A percentile compares a stretch with the other conserved stretches of the same genome.
These are phyloP conservation scores for Pyrenula aspistea DNA, from an alignment of 495 filamentous ascomycete species.

Conservation along the genomic window DNA sequence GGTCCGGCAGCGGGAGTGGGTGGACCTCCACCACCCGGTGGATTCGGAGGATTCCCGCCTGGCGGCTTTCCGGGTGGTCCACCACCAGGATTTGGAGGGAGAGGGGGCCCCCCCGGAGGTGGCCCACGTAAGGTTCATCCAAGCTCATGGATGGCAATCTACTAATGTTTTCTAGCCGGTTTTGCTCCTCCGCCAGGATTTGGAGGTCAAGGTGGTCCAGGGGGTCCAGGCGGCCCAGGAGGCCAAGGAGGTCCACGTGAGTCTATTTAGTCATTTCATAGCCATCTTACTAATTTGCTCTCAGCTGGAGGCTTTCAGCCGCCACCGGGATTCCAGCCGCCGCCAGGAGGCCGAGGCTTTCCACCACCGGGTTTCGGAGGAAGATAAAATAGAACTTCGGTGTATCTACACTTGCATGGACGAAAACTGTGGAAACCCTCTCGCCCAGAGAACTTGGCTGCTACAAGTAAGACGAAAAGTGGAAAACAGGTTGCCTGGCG, in stretches of 20 bases:
- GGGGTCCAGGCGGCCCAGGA: constrained; percentile 15
- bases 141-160: constrained; percentile 4
- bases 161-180: constrained; percentile 25
- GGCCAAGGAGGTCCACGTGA: constrained; percentile 44
- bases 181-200: constrained; percentile 58
- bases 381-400: constrained; percentile 35
- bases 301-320: constrained; percentile 52
- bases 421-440: too few relatives aligned
- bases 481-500: too few relatives aligned
- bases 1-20: constrained; percentile 87
- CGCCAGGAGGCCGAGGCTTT: constrained; percentile 54
- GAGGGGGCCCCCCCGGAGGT: constrained; percentile 52
- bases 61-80: constrained; percentile 55
- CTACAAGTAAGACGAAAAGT: too few relatives aligned
- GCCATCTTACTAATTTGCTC: constrained; percentile 10
- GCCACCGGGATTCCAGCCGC: constrained; percentile 54
- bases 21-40: constrained; percentile 55
- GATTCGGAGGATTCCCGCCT: constrained; percentile 45
- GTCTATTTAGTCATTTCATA: constrained; percentile 12
- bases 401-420: too few relatives aligned
- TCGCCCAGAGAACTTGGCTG: too few relatives aligned
- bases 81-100: constrained; percentile 67
- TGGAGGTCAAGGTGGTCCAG: constrained; percentile 11
- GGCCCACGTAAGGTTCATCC: constrained; percentile 41
- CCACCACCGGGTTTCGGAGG: constrained; percentile 69